Percentiles rank a stretch among this genome's conserved stretches.
phyloP scores from a whole-genome alignment of 139 green algal genomes.

The Choricystis sp. region DNA sequence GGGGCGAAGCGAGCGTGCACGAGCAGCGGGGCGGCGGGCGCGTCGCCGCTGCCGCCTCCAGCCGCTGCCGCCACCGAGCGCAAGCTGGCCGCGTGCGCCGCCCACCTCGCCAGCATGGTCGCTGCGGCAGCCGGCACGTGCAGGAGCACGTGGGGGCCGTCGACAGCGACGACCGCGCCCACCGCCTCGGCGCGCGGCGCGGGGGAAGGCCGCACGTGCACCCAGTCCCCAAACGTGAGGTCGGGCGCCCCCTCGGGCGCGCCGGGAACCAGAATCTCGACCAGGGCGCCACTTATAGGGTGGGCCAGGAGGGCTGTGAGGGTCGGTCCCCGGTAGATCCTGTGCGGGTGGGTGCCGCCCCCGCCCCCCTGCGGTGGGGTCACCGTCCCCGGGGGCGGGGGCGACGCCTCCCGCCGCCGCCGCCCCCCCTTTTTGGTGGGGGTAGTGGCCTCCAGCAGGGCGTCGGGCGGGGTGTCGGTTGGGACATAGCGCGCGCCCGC shows the following conservation, averaged over 20 bases:
- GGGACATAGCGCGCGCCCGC: too few relatives aligned
- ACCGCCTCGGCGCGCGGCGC: not conserved
- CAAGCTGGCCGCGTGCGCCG: not conserved
- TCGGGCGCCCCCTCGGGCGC: constrained; percentile 15
- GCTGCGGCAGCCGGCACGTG: not conserved
- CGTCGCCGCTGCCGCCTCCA: not conserved
- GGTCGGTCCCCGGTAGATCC: too few relatives aligned
- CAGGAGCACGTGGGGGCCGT: constrained; percentile 1
- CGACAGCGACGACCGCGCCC: constrained; percentile 1
- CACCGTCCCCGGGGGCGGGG: too few relatives aligned
- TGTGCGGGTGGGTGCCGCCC: too few relatives aligned
- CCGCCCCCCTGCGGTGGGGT: too few relatives aligned
- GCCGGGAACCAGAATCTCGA: constrained; percentile 21
- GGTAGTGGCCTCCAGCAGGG: too few relatives aligned
- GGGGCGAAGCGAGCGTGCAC: constrained; percentile 38
- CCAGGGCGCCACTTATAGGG: too few relatives aligned
- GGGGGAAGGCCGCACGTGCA: constrained; percentile 13
- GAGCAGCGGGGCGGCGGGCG: constrained; percentile 4
- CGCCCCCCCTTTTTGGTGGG: too few relatives aligned
- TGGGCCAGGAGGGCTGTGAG: too few relatives aligned
- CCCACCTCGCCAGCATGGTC: not conserved
- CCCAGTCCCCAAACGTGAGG: constrained; percentile 16
- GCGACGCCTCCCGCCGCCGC: too few relatives aligned
- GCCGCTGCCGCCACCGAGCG: not conserved
- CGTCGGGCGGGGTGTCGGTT: too few relatives aligned